Conservation (phyloP, 345 rosid species). For the Eutrema heterophyllum region DNA sequence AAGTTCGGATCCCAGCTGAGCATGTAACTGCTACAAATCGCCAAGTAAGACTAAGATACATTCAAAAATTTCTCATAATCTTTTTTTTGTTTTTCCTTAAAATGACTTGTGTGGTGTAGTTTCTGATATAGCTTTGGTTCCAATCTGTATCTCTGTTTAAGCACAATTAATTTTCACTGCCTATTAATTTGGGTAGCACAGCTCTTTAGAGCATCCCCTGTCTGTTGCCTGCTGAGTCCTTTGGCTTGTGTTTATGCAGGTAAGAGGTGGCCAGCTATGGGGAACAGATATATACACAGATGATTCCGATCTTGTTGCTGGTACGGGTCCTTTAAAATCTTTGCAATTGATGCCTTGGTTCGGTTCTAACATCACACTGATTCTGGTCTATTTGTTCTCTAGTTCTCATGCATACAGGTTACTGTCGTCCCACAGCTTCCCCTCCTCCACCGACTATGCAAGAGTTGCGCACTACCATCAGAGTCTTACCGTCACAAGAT, state of each 20-base stretch:
- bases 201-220: conserved; percentile 3
- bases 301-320: conserved; percentile 99
- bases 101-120: neutral
- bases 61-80: neutral
- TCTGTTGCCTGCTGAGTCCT: neutral
- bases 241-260: conserved; percentile 45
- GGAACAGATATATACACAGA: conserved; percentile 96
- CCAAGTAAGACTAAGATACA: conserved; percentile 56
- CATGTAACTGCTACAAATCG: conserved; percentile 99
- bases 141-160: neutral
- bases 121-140: neutral
- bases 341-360: conserved; percentile 7
- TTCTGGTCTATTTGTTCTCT: conserved; percentile 31
- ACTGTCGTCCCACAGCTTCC: conserved; percentile 93
- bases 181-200: neutral
- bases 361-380: conserved; percentile 16
- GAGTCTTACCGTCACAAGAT: conserved; percentile 86
- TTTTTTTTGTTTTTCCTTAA: neutral
- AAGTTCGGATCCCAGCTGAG: conserved; percentile 93
- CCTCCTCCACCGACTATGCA: conserved; percentile 96
- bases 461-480: conserved; percentile 81
- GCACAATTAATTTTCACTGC: neutral
- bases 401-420: conserved; percentile 99
- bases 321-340: conserved; percentile 35
- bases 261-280: conserved; percentile 98